Evolutionary conservation across 78 protist genomes (phyloP).

Genomic region (Bodo saltans): DNA sequence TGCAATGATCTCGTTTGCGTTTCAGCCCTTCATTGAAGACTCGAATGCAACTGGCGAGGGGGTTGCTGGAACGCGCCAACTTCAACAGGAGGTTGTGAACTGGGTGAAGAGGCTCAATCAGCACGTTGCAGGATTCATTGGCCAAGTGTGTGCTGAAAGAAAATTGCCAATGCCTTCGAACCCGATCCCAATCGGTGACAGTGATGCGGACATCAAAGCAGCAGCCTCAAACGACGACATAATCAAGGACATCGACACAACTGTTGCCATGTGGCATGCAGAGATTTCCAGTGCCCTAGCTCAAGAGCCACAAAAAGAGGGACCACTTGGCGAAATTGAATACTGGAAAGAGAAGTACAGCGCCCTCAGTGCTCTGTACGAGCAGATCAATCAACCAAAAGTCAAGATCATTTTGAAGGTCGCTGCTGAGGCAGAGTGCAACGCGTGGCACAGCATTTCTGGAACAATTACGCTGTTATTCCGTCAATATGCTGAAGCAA

Average conservation of each 20-base stretch:
- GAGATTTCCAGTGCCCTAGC: constrained; percentile 12
- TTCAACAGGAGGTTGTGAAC: neutral
- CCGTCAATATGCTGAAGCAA: constrained; percentile 66
- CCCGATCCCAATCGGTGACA: neutral
- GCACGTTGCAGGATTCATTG: neutral
- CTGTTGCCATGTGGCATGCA: constrained; percentile 38
- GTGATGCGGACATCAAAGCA: constrained; percentile 29
- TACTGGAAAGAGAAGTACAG: constrained; percentile 62
- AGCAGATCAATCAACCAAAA: constrained; percentile 61
- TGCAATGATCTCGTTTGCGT: too few species aligned
- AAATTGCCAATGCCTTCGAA: neutral
- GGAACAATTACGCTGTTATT: constrained; percentile 15
- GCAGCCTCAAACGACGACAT: constrained; percentile 27
- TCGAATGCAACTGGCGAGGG: too few species aligned
- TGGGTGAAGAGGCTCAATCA: neutral
- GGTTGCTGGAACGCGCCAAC: neutral
- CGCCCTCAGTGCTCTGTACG: constrained; percentile 49
- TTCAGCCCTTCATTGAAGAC: too few species aligned
- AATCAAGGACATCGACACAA: constrained; percentile 17
- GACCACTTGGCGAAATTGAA: constrained; percentile 72
- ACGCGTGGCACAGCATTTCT: neutral
- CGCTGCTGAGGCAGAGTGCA: neutral
- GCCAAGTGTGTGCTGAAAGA: constrained; percentile 3
- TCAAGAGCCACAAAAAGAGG: constrained; percentile 12
- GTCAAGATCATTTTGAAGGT: constrained; percentile 47